Evolutionary conservation across 345 rosid species (phyloP), one percentile per base, ranked within the genome.

Genomic region (Eucalyptus coolabah): DNA sequence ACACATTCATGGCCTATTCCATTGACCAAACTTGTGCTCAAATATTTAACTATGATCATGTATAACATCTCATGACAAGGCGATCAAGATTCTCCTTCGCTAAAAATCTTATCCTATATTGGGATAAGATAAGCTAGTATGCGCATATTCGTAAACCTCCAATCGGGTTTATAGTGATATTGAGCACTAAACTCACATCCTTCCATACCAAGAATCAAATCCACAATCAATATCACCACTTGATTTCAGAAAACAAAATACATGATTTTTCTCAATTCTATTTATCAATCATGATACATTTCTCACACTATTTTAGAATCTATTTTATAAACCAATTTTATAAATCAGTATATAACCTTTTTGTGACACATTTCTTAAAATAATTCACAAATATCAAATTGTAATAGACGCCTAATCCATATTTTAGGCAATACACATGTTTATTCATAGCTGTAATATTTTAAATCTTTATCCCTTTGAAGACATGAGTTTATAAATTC

Each of bases 81-180:
- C 1, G 9, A 65, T 15, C 18, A 30, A 65, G 2, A 15, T 65
- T 12, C 34, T 12, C 32, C 3, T n/a, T 65, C 1, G 5, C 11
- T 53, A 53, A 53, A 53, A 53, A 53, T 65, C 10, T 65, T 6
- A 8, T n/a, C 72, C 3, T 13, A 65, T 30, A 63, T 24, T 56
- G 17, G 9, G 18, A 30, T 30, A 63, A 30, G 5, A 1, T 65
- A 14, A 65, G 32, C 9, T 15, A n/a, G 10, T 30, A n/a, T 30
- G 19, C 3, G 14, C 19, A 65, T 28, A 63, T 18, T 7, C 0
- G 0, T 1, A 63, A 63, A 30, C 9, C 37, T 8, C 17, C 9
- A 30, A 14, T 4, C 0, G 3, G 8, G 10, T 65, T 65, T 15
- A 65, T 1, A 65, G 14, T 65, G 18, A 65, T 30, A 30, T 65